Conservation (phyloP, 2,329 filamentous ascomycete genomes). For the Trichoderma endophyticum region DNA sequence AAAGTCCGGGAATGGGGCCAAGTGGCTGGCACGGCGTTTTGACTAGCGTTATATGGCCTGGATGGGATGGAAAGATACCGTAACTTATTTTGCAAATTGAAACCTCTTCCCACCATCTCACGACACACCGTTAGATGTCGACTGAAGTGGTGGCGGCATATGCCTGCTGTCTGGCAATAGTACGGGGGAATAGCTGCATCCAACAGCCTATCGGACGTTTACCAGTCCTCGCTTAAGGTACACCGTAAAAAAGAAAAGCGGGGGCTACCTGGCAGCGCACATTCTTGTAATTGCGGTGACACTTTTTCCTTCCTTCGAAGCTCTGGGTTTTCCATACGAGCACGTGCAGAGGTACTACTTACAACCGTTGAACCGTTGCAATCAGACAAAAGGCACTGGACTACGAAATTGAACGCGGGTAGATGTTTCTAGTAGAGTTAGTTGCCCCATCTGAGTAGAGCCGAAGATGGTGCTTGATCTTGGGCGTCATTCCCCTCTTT, state of each 20-base stretch:
- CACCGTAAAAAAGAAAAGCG: conserved; percentile 13
- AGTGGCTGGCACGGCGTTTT: neutral
- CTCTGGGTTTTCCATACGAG: neutral
- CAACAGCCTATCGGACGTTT: conserved; percentile 14
- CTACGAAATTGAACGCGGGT: neutral
- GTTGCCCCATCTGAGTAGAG: neutral
- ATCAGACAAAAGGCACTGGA: neutral
- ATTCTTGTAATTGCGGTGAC: conserved; percentile 14
- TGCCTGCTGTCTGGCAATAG: conserved; percentile 11
- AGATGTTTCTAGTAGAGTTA: neutral
- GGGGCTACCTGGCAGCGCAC: neutral
- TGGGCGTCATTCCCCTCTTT: neutral
- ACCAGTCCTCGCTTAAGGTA: conserved; percentile 10
- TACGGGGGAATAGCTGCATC: conserved; percentile 1
- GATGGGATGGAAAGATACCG: neutral
- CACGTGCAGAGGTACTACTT: neutral
- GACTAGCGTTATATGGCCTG: neutral
- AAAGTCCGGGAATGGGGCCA: neutral
- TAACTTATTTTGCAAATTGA: neutral
- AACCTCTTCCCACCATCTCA: neutral
- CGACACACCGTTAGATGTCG: conserved; percentile 12
- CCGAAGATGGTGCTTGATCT: neutral
- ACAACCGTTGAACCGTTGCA: neutral
- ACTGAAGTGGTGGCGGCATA: neutral
- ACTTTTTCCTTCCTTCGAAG: neutral